phyloP scores from a whole-genome alignment of 768 basidiomycete genomes.

The Fistulinella prunicolor region DNA sequence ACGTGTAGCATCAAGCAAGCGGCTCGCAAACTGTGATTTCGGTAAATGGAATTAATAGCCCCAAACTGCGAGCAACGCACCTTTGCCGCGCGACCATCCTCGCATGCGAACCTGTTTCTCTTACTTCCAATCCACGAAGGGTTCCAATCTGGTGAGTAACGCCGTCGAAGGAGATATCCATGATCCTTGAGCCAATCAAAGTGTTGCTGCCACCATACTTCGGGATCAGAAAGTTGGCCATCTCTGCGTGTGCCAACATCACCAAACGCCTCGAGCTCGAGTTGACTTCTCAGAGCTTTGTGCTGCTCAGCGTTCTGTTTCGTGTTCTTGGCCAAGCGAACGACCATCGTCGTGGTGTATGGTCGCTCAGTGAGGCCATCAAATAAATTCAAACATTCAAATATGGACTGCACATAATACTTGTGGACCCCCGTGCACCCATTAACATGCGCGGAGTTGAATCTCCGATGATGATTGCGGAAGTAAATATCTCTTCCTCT shows the following conservation, averaged over 20 bases:
- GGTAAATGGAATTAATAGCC: constrained; percentile 16
- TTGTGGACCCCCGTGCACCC: too few relatives aligned
- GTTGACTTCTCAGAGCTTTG: not conserved
- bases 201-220: constrained; percentile 15
- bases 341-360: too few relatives aligned
- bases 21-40: constrained; percentile 1
- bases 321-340: not conserved
- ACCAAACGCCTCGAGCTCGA: not conserved
- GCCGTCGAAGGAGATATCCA: constrained; percentile 18
- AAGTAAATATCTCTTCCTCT: too few relatives aligned
- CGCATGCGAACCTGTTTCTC: not conserved
- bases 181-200: constrained; percentile 11
- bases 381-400: too few relatives aligned
- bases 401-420: too few relatives aligned
- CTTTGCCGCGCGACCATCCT: not conserved
- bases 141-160: constrained; percentile 19
- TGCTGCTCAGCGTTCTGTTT: not conserved
- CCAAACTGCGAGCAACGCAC: constrained; percentile 2
- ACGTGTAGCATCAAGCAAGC: constrained; percentile 31
- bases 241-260: not conserved
- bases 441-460: too few relatives aligned
- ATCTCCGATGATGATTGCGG: too few relatives aligned
- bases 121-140: constrained; percentile 19
- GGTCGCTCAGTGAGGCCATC: too few relatives aligned
- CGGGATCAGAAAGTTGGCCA: constrained; percentile 3